Percentiles rank a stretch among this genome's conserved stretches.
Evolutionary conservation across 306 rosid species (phyloP).

Genomic region (Vigna unguiculata): DNA sequence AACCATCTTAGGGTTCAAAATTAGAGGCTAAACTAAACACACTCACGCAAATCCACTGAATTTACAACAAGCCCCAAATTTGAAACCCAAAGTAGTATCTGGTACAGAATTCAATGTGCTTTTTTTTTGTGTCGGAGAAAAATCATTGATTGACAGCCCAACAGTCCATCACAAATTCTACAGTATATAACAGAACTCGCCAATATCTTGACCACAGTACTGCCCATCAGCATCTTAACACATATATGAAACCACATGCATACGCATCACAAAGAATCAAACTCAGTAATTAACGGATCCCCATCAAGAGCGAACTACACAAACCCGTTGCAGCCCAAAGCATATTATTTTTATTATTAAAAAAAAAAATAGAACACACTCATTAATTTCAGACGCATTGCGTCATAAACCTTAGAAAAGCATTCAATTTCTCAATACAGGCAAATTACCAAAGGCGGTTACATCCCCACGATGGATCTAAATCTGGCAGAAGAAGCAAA

Average conservation of each 20-base stretch:
- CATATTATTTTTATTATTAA: not conserved
- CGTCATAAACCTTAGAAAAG: constrained; percentile 23
- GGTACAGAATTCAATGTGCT: constrained; percentile 34
- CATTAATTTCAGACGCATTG: constrained; percentile 26
- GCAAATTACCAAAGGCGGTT: constrained; percentile 20
- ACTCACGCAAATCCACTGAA: constrained; percentile 38
- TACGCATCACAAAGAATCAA: constrained; percentile 34
- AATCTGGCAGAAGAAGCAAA: constrained; percentile 46
- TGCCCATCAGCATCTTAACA: constrained; percentile 15
- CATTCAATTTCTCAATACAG: constrained; percentile 26
- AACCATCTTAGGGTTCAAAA: constrained; percentile 43
- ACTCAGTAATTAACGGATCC: constrained; percentile 33
- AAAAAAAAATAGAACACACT: not conserved
- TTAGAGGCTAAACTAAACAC: constrained; percentile 14
- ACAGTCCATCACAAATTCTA: constrained; percentile 35
- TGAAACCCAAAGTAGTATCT: constrained; percentile 5
- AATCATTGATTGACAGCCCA: constrained; percentile 11
- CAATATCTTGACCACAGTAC: constrained; percentile 33
- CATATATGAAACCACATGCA: constrained; percentile 48
- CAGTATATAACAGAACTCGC: constrained; percentile 19
- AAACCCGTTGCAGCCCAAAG: constrained; percentile 7
- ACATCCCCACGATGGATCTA: constrained; percentile 50
- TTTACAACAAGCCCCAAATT: constrained; percentile 40
- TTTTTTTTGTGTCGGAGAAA: not conserved
- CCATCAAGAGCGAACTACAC: constrained; percentile 26